Conservation (phyloP, 139 green algal species). For the Chlorella sp. region DNA sequence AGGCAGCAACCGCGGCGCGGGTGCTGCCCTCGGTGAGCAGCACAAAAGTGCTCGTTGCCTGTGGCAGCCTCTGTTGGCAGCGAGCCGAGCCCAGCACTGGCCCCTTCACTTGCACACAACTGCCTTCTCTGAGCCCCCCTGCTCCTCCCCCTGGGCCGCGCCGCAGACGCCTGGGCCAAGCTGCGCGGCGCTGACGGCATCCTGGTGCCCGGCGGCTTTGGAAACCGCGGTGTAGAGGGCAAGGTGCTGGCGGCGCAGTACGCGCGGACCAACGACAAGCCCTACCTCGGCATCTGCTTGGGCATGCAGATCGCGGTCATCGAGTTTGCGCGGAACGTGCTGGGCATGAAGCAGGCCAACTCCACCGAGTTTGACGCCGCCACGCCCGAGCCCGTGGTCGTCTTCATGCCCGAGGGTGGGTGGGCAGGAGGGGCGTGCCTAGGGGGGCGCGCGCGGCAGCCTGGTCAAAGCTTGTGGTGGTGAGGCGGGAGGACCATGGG, state of each 20-base stretch:
- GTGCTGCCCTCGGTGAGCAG: too few species aligned
- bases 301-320: slow-evolving; percentile 98
- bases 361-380: slow-evolving; percentile 86
- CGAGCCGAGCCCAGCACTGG: too few species aligned
- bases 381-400: slow-evolving; percentile 82
- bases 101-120: too few species aligned
- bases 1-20: too few species aligned
- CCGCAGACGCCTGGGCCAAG: slow-evolving; percentile 44
- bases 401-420: slow-evolving; percentile 97
- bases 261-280: slow-evolving; percentile 76
- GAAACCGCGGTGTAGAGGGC: slow-evolving; percentile 88
- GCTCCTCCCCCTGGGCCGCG: background rate
- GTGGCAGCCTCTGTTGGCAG: too few species aligned
- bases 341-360: slow-evolving; percentile 85
- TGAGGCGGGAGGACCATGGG: background rate
- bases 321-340: slow-evolving; percentile 96
- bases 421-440: too few species aligned
- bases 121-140: too few species aligned
- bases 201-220: slow-evolving; percentile 97
- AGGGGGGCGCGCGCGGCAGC: too few species aligned
- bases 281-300: slow-evolving; percentile 99
- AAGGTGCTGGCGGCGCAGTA: slow-evolving; percentile 94
- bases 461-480: too few species aligned
- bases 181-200: slow-evolving; percentile 82
- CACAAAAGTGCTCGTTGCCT: too few species aligned